These are phyloP conservation scores for Cryptococcus amylolentus DNA, from an alignment of 1,284 basidiomycete species.

Conservation along the genomic window DNA sequence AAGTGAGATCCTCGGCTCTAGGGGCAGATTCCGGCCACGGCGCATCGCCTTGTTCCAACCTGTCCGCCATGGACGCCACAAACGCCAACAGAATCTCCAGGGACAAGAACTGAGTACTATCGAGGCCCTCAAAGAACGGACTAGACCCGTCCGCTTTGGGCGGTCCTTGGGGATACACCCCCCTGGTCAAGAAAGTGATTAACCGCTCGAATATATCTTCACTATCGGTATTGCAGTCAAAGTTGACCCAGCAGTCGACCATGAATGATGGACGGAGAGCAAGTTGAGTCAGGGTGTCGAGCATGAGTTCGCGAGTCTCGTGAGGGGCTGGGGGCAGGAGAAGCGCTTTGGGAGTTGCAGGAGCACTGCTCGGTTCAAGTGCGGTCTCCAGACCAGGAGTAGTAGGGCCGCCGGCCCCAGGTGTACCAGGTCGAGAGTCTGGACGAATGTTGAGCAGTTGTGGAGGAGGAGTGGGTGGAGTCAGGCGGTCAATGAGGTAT, in stretches of 20 bases:
- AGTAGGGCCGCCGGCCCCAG: conserved; percentile 29
- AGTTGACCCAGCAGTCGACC: conserved; percentile 93
- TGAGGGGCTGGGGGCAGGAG: conserved; percentile 65
- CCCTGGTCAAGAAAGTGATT: conserved; percentile 85
- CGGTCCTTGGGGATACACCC: conserved; percentile 63
- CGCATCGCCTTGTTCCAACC: conserved; percentile 65
- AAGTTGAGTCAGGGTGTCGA: conserved; percentile 82
- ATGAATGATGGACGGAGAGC: conserved; percentile 71
- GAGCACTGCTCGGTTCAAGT: conserved; percentile 10
- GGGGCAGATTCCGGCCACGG: conserved; percentile 63
- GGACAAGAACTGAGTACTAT: conserved; percentile 79
- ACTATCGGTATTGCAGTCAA: conserved; percentile 94
- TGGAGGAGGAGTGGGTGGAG: conserved; percentile 54
- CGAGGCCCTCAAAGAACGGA: conserved; percentile 59
- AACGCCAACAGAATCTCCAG: conserved; percentile 84
- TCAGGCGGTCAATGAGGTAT: conserved; percentile 87
- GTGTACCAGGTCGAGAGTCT: conserved; percentile 57
- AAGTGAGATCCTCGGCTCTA: conserved; percentile 60
- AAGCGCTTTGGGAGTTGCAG: conserved; percentile 36
- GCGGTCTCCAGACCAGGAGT: conserved; percentile 8
- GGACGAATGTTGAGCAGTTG: conserved; percentile 26
- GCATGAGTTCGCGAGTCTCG: conserved; percentile 82
- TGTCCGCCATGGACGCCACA: conserved; percentile 80
- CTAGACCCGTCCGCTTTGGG: conserved; percentile 36
- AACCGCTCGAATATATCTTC: conserved; percentile 92